A percentile compares a stretch with the other conserved stretches of the same genome.
phyloP scores from a whole-genome alignment of 1,139 yeast genomes.

The Yamadazyma pseudoaaseri region DNA sequence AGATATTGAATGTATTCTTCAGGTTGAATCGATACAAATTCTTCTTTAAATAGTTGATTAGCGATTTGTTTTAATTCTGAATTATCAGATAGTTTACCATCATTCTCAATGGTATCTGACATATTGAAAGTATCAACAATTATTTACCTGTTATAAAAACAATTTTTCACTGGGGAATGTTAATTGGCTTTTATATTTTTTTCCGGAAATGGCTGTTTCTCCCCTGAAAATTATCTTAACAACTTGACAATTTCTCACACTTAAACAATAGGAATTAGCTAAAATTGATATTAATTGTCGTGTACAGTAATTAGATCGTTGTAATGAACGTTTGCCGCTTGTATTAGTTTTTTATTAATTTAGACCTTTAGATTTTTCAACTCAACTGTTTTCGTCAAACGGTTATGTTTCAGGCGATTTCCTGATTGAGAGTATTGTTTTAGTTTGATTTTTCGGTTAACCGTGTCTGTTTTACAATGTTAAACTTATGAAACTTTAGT shows the following conservation, averaged over 20 bases:
- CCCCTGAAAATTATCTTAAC: not conserved
- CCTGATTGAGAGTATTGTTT: not conserved
- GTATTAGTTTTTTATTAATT: too few species aligned
- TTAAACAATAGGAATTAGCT: not conserved
- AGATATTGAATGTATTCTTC: conserved; percentile 48
- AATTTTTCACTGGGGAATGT: conserved; percentile 1
- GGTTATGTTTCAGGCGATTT: not conserved
- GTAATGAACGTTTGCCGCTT: too few species aligned
- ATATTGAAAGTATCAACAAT: not conserved
- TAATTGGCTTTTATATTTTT: not conserved
- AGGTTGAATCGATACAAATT: conserved; percentile 44
- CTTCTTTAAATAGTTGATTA: conserved; percentile 34
- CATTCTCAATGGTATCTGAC: not conserved
- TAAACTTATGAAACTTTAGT: too few species aligned
- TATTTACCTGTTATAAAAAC: not conserved
- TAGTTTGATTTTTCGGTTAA: not conserved
- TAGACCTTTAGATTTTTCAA: too few species aligned
- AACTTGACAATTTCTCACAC: not conserved
- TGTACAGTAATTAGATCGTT: too few species aligned
- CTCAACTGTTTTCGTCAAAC: not conserved
- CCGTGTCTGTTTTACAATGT: too few species aligned
- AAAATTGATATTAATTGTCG: too few species aligned
- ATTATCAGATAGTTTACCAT: not conserved
- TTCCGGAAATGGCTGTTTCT: not conserved
- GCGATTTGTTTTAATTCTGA: conserved; percentile 29